A percentile compares a stretch with the other conserved stretches of the same genome.
Evolutionary conservation across 2,329 filamentous ascomycete genomes (phyloP).

Genomic region (Trichoderma sp.): DNA sequence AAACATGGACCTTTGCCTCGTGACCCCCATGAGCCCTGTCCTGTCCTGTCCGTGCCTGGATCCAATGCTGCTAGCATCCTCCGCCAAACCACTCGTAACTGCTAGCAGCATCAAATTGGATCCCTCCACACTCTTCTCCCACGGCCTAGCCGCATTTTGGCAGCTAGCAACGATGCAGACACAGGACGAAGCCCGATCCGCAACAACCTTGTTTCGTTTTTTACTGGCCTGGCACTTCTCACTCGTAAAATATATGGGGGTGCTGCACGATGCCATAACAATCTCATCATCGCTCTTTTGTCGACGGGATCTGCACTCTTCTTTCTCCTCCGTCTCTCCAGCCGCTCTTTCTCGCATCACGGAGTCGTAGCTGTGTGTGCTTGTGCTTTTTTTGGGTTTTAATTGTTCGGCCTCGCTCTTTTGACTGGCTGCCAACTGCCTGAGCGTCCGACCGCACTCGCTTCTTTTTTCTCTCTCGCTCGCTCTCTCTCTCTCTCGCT

Average conservation of each 20-base stretch:
- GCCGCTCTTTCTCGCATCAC: slow-evolving; percentile 13
- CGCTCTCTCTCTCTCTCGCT: neutral
- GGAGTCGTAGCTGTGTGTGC: neutral
- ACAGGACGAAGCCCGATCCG: neutral
- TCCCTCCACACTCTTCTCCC: neutral
- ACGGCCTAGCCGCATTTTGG: slow-evolving; percentile 10
- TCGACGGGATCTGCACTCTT: neutral
- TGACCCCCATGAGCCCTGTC: neutral
- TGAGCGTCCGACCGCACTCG: neutral
- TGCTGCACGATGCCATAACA: slow-evolving; percentile 3
- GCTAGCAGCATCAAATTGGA: neutral
- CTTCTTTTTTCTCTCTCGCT: neutral
- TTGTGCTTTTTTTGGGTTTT: neutral
- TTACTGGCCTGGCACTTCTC: too few species aligned
- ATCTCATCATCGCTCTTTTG: neutral
- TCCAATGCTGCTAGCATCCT: neutral
- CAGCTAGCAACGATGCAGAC: neutral
- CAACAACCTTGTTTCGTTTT: slow-evolving; percentile 4
- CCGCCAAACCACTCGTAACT: neutral
- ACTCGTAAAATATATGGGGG: neutral
- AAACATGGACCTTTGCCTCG: neutral
- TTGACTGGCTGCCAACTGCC: slow-evolving; percentile 2
- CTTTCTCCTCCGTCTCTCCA: neutral
- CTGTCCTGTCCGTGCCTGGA: neutral
- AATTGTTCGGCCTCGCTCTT: slow-evolving; percentile 1